These are phyloP conservation scores for Gossypium schwendimanii DNA, from an alignment of 441 rosid genomes.

Conservation along the genomic window DNA sequence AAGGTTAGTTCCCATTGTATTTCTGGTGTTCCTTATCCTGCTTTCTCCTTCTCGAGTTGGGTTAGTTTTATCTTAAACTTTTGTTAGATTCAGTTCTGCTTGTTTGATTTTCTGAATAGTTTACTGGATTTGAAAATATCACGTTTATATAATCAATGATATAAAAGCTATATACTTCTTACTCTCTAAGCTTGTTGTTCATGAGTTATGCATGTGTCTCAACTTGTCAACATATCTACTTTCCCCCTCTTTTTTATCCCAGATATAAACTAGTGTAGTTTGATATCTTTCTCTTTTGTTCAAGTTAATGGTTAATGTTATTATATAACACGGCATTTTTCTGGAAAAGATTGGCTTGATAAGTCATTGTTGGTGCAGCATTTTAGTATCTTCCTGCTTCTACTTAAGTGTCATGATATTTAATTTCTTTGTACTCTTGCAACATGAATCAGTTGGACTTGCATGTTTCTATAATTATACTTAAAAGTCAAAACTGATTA, in stretches of 20 bases:
- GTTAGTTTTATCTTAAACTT: neutral
- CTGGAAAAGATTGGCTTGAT: neutral
- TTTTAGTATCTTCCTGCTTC: neutral
- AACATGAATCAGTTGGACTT: neutral
- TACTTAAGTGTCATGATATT: neutral
- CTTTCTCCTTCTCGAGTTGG: neutral
- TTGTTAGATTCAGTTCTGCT: neutral
- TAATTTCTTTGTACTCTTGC: neutral
- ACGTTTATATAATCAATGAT: neutral
- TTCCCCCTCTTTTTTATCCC: neutral
- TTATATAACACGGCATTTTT: neutral
- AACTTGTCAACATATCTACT: neutral
- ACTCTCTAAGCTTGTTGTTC: neutral
- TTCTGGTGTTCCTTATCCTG: neutral
- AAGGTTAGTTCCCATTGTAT: slow-evolving; percentile 50
- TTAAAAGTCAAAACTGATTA: neutral
- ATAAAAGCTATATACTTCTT: neutral
- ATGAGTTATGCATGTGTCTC: neutral
- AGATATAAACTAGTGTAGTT: neutral
- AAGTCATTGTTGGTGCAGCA: neutral
- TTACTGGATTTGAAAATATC: neutral
- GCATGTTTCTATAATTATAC: neutral
- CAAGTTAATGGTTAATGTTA: neutral
- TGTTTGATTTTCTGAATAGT: neutral
- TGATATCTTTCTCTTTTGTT: neutral